A percentile compares a stretch with the other conserved stretches of the same genome.
Conservation (phyloP, 805 yeast species). For the Metschnikowia peoriensis region DNA sequence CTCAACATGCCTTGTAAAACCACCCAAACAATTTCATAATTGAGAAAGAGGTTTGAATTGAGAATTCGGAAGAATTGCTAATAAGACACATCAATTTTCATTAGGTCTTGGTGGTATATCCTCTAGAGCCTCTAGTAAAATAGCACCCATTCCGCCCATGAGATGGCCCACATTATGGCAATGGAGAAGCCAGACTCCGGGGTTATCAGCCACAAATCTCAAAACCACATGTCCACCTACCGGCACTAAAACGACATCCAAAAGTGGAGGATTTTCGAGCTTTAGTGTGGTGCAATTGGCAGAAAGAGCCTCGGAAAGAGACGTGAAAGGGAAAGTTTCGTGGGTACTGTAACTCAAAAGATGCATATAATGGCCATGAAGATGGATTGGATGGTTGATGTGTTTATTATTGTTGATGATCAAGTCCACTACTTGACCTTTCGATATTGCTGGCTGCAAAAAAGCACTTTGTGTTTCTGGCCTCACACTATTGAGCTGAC, state of each 20-base stretch:
- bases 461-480: background rate
- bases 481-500: background rate
- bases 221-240: constrained; percentile 34
- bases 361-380: constrained; percentile 36
- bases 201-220: constrained; percentile 32
- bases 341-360: constrained; percentile 25
- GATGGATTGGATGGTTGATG: constrained; percentile 34
- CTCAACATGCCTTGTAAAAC: too few species aligned
- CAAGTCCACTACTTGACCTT: constrained; percentile 32
- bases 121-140: constrained; percentile 18
- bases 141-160: constrained; percentile 30
- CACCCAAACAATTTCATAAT: too few species aligned
- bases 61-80: too few species aligned
- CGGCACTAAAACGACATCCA: constrained; percentile 27
- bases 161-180: constrained; percentile 37
- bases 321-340: constrained; percentile 22
- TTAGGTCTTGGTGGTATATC: constrained; percentile 10
- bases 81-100: background rate
- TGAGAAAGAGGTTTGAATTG: too few species aligned
- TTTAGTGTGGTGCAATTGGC: constrained; percentile 18
- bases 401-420: constrained; percentile 27
- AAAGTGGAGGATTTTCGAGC: constrained; percentile 23
- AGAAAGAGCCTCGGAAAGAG: constrained; percentile 25
- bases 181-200: constrained; percentile 32
- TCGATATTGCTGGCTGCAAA: constrained; percentile 17